A percentile compares a stretch with the other conserved stretches of the same genome.
These are phyloP conservation scores for Tetrahymena thermophila DNA, from an alignment of 73 alveolate species.

Conservation along the genomic window DNA sequence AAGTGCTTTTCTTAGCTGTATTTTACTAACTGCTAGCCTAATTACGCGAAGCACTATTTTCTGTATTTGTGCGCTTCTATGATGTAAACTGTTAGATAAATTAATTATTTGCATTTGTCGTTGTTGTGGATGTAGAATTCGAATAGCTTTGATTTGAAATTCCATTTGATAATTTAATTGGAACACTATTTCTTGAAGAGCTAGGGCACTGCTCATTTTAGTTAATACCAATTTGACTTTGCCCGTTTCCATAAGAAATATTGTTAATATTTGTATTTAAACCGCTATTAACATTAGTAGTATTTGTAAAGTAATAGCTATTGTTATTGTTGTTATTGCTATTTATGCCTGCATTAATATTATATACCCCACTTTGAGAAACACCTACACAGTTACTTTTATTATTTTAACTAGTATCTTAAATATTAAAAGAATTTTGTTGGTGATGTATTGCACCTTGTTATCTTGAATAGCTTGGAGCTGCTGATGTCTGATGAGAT, in stretches of 20 bases:
- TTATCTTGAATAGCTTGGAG: not conserved
- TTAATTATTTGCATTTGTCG: not conserved
- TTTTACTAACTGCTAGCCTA: not conserved
- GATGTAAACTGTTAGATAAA: not conserved
- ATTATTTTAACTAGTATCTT: not conserved
- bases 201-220: not conserved
- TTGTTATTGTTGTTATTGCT: not conserved
- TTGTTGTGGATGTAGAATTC: not conserved
- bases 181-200: not conserved
- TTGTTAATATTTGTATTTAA: not conserved
- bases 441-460: not conserved
- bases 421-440: not conserved
- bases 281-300: not conserved
- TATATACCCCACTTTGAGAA: not conserved
- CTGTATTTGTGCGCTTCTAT: not conserved
- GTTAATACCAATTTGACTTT: not conserved
- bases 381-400: not conserved
- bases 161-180: not conserved
- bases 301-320: not conserved
- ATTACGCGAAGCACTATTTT: not conserved
- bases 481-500: not conserved
- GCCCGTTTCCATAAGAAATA: not conserved
- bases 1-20: not conserved
- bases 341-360: not conserved
- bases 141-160: not conserved